Percentiles rank a stretch among this genome's conserved stretches.
These are phyloP conservation scores for Austroboletus rostrupii DNA, from an alignment of 1,284 basidiomycete genomes.

Conservation along the genomic window DNA sequence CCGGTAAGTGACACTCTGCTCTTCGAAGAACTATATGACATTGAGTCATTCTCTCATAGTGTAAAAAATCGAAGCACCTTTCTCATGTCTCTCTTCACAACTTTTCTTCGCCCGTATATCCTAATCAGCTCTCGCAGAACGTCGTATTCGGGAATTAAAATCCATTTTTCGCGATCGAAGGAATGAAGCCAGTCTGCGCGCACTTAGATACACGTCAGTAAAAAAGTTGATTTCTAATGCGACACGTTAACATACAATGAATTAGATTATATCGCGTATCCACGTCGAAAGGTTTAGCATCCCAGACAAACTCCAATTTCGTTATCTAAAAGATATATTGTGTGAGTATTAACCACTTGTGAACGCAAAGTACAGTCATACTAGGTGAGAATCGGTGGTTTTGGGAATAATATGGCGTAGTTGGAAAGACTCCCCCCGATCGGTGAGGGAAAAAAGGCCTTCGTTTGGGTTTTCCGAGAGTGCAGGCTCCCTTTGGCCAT, in stretches of 20 bases:
- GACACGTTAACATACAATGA: not conserved
- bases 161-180: not conserved
- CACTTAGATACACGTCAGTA: not conserved
- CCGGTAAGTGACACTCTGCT: not conserved
- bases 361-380: not conserved
- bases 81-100: not conserved
- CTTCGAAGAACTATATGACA: not conserved
- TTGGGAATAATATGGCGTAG: not conserved
- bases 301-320: constrained; percentile 63
- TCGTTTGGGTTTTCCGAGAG: not conserved
- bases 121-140: not conserved
- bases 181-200: not conserved
- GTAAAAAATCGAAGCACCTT: not conserved
- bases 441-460: not conserved
- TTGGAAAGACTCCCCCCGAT: not conserved
- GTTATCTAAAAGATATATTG: constrained; percentile 25
- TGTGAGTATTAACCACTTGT: not conserved
- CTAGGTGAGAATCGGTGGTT: not conserved
- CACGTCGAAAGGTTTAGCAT: not conserved
- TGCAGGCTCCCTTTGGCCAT: not conserved
- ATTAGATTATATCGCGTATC: not conserved
- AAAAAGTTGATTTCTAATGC: not conserved
- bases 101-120: not conserved
- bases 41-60: not conserved
- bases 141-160: not conserved